Base-by-base conservation (phyloP, 441 rosid genomes). In the Populus hybrid region DNA sequence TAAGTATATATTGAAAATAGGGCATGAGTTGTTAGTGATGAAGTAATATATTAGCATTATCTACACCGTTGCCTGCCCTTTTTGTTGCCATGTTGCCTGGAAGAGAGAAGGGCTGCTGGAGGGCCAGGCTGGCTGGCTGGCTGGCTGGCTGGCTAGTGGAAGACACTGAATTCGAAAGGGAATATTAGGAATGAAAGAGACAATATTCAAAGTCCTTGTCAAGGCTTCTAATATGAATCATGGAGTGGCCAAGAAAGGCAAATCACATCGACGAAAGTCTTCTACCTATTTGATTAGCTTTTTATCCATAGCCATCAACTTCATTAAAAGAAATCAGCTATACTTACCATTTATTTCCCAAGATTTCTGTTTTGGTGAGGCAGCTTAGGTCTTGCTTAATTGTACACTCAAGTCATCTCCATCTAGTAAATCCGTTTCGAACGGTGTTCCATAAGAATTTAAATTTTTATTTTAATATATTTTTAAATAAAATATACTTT, bases 21-120 rank as follows among this genome's bases (percentile, higher is more conserved):
- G 53, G 31, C 6, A n/a, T 11, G n/a, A 64, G 74, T 73, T 3
- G 81, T 67, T 68, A 68, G 18, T 23, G 69, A 29, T 29, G n/a
- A 70, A 20, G 61, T 29, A 35, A 16, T 66, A 42, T 12, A 64
- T 1, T 56, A n/a, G 20, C 9, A 6, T 40, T 12, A 7, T 28
- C 6, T 14, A 12, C 31, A 29, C 31, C 12, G 33, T 0, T n/a
- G 28, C 3, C 7, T 20, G 6, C 24, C 24, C 12, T 75, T 29
- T 45, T 33, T 68, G 21, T 18, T 56, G 21, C 21, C 42, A 28
- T 26, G 21, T 35, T 36, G 20, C 26, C 1, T 26, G 45, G 23
- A 10, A 53, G 23, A 18, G 56, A 61, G 76, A 21, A 5, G 68
- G 66, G 31, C 23, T 45, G 56, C 45, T 16, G 7, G 14, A 40